Evolutionary conservation across 139 green algal species (phyloP).

Genomic region (Haematococcus lacustris): DNA sequence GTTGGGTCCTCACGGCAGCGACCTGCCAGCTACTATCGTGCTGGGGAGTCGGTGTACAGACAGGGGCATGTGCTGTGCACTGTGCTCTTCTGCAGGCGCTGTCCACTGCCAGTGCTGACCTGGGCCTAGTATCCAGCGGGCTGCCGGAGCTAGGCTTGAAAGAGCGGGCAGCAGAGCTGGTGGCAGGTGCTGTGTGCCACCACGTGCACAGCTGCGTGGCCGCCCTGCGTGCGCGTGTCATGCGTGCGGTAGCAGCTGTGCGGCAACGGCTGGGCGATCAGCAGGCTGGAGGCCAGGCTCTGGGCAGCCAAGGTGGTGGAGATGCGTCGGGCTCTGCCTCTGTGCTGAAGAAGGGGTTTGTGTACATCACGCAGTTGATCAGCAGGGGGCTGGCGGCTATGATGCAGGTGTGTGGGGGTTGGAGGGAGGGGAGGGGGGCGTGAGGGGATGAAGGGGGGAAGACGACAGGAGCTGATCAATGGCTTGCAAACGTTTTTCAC

Average conservation of each 20-base stretch:
- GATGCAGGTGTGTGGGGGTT: slow-evolving; percentile 24
- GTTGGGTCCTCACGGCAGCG: too few species aligned
- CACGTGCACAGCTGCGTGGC: slow-evolving; percentile 47
- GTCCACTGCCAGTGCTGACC: slow-evolving; percentile 49
- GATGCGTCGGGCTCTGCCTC: neutral
- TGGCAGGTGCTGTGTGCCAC: slow-evolving; percentile 37
- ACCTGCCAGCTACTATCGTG: too few species aligned
- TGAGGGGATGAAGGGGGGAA: too few species aligned
- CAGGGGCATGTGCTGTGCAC: too few species aligned
- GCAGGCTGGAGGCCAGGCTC: neutral
- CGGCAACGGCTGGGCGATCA: neutral
- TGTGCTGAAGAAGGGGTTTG: slow-evolving; percentile 28
- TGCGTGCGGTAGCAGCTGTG: neutral
- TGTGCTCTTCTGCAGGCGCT: slow-evolving; percentile 29
- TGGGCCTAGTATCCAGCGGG: slow-evolving; percentile 45
- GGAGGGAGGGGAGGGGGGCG: neutral
- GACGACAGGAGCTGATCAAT: too few species aligned
- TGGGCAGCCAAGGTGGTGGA: neutral
- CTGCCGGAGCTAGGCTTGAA: slow-evolving; percentile 60
- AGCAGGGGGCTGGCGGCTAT: slow-evolving; percentile 39
- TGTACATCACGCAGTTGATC: slow-evolving; percentile 32
- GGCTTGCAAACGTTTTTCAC: too few species aligned
- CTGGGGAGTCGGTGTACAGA: too few species aligned
- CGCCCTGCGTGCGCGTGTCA: slow-evolving; percentile 17
- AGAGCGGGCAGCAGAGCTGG: slow-evolving; percentile 46